Percentiles rank a stretch among this genome's conserved stretches.
Conservation (phyloP, 176 grass and related monocot species). For the Avena sativa region DNA sequence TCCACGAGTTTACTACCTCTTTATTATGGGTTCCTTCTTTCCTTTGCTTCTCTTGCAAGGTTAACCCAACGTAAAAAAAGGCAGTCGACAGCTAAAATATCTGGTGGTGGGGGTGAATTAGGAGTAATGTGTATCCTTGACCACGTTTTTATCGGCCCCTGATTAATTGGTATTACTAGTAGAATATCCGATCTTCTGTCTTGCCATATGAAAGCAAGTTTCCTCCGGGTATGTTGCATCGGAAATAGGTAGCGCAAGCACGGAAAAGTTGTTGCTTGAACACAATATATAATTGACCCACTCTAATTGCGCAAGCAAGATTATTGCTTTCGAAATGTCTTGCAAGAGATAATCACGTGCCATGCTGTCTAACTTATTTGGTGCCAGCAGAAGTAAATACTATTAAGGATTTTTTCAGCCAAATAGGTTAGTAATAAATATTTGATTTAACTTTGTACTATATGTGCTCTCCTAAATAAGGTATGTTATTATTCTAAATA, state of each 20-base stretch:
- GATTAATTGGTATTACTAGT: not conserved
- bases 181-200: not conserved
- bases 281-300: not conserved
- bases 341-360: slow-evolving; percentile 35
- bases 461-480: not conserved
- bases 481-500: not conserved
- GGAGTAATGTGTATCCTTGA: not conserved
- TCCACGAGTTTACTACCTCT: slow-evolving; percentile 35
- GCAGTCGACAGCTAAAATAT: not conserved
- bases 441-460: not conserved
- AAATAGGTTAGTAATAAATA: not conserved
- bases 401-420: not conserved
- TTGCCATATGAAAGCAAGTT: slow-evolving; percentile 35
- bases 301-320: not conserved
- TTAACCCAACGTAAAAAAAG: slow-evolving; percentile 10
- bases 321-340: not conserved
- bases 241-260: slow-evolving; percentile 29
- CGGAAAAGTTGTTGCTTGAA: slow-evolving; percentile 34
- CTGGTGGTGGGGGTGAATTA: not conserved
- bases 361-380: not conserved
- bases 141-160: not conserved
- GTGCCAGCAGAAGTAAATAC: not conserved
- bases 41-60: slow-evolving; percentile 44
- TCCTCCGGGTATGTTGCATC: not conserved
- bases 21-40: not conserved